Base-by-base conservation (phyloP, 1,139 yeast species). In the Blastobotrys buckinghamii region DNA sequence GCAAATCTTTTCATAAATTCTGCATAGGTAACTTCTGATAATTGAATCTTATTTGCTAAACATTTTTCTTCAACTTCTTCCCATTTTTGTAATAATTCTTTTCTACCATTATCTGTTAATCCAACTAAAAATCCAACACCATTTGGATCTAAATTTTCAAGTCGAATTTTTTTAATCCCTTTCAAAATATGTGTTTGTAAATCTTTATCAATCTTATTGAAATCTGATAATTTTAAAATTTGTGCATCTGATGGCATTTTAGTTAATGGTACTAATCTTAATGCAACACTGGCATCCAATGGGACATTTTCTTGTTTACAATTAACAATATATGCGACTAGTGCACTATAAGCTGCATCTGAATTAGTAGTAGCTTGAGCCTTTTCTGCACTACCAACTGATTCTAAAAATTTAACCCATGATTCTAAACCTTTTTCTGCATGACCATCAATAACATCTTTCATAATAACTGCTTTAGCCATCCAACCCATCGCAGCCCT, bases 1-100 rank as follows among this genome's bases (percentile, higher is more conserved):
- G 68, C 67, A 52, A 64, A 70, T 43, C 68, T 59, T 16, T 60
- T 51, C 57, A 73, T 70, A 49, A 65, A 70, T 24, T 65, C 60
- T 2, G 70, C 64, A 42, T 64, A 67, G 13, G 60, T 52, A 12
- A 52, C 50, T 50, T 67, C 71, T 12, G 65, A 54, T 16, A 69
- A 49, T 35, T 54, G 52, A 13, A 40, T 40, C 3, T 54, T 58
- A 22, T 47, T 45, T 15, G 42, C 38, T 7, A 44, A 44, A 17
- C 58, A 42, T 43, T 53, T 53, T 17, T 48, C 48, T 26, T 53
- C 45, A 20, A 59, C 61, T 39, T 62, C 66, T 13, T 51, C 44
- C 39, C 58, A 62, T 16, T 55, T 51, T 27, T 42, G 48, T 44
- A 55, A 62, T 32, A 60, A 53, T 37, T 56, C 60, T 33, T 57